These are phyloP conservation scores for Rhizopus delemar DNA, from an alignment of 371 early-diverging fungal genomes.

Conservation along the genomic window DNA sequence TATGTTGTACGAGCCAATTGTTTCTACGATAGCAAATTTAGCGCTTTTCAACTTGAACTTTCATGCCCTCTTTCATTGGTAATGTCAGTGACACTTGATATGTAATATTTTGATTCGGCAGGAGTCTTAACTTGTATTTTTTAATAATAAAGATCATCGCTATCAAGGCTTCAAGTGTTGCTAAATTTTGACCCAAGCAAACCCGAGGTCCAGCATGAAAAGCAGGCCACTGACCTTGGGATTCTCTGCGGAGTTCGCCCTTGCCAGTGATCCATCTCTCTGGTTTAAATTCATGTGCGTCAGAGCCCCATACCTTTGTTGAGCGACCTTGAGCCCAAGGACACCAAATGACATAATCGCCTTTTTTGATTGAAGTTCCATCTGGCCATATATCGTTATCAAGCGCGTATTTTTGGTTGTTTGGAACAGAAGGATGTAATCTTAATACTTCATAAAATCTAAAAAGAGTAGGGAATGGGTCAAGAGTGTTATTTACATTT, in stretches of 20 bases:
- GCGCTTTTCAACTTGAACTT: conserved; percentile 35
- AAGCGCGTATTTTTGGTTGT: conserved; percentile 62
- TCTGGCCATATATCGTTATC: conserved; percentile 72
- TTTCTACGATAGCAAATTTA: too few species aligned
- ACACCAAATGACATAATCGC: conserved; percentile 56
- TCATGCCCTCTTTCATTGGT: conserved; percentile 52
- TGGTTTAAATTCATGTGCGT: conserved; percentile 53
- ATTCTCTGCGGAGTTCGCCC: conserved; percentile 38
- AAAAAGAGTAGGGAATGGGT: too few species aligned
- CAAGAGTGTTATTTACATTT: too few species aligned
- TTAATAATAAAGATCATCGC: conserved; percentile 42
- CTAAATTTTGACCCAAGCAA: conserved; percentile 60
- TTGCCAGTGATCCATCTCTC: conserved; percentile 60
- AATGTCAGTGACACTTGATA: conserved; percentile 44
- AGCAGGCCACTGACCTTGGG: conserved; percentile 50
- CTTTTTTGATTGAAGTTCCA: conserved; percentile 60
- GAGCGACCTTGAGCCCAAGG: conserved; percentile 61
- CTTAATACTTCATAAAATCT: conserved; percentile 64
- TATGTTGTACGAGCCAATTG: too few species aligned
- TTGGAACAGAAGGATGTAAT: conserved; percentile 73
- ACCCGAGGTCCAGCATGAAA: conserved; percentile 75
- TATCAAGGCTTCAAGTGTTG: conserved; percentile 51
- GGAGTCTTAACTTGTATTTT: conserved; percentile 39
- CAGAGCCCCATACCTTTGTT: conserved; percentile 66
- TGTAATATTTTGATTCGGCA: conserved; percentile 39